phyloP scores from a whole-genome alignment of 768 basidiomycete genomes.

The Pleurotus tuoliensis region DNA sequence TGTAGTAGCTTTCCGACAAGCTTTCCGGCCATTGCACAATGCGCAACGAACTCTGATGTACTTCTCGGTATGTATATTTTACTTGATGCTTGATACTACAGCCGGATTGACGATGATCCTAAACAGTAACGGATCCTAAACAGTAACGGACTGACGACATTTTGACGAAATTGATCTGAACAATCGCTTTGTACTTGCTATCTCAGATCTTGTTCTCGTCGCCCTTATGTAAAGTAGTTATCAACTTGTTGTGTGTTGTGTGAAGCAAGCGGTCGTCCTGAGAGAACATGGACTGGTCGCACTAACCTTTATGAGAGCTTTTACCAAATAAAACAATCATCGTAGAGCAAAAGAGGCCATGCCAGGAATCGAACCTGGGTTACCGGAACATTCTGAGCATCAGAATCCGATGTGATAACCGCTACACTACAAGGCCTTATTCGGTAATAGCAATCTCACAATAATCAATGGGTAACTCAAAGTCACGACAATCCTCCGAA shows the following conservation, averaged over 20 bases:
- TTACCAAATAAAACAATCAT: too few relatives aligned
- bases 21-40: conserved; percentile 54
- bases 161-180: too few relatives aligned
- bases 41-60: conserved; percentile 55
- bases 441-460: neutral
- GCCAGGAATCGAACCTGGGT: conserved; percentile 9
- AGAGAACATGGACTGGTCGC: too few relatives aligned
- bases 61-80: conserved; percentile 40
- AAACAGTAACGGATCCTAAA: too few relatives aligned
- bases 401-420: conserved; percentile 13
- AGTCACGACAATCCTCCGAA: neutral
- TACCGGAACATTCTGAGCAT: conserved; percentile 3
- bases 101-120: too few relatives aligned
- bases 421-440: conserved; percentile 10
- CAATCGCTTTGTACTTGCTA: too few relatives aligned
- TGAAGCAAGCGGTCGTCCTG: too few relatives aligned
- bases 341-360: neutral
- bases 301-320: too few relatives aligned
- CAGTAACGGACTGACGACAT: too few relatives aligned
- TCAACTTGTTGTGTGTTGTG: too few relatives aligned
- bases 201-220: too few relatives aligned
- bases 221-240: too few relatives aligned
- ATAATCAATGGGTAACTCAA: neutral
- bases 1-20: conserved; percentile 45
- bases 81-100: neutral